Evolutionary conservation across 371 early-diverging fungal species (phyloP).

Genomic region (Apophysomyces variabilis): DNA sequence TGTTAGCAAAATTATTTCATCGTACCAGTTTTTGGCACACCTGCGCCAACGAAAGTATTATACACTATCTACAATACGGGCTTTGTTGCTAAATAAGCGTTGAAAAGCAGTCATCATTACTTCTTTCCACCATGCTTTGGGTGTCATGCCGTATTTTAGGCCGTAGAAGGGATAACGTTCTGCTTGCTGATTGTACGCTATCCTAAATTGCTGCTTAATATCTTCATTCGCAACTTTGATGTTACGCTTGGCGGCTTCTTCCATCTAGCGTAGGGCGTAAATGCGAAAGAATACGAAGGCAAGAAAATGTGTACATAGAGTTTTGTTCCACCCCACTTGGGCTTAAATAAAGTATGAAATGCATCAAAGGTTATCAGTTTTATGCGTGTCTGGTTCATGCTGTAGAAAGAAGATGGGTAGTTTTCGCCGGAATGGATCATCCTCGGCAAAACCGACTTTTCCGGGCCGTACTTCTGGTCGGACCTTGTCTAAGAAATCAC

Average conservation of each 20-base stretch:
- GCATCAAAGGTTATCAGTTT: constrained; percentile 51
- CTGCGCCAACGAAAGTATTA: constrained; percentile 40
- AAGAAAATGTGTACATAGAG: constrained; percentile 28
- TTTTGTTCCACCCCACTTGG: constrained; percentile 34
- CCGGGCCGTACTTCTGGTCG: not conserved
- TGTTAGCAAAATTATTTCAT: not conserved
- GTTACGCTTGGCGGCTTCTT: constrained; percentile 43
- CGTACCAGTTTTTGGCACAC: constrained; percentile 37
- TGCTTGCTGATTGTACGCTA: constrained; percentile 37
- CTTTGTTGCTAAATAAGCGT: not conserved
- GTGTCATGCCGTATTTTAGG: constrained; percentile 34
- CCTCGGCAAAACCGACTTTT: too few relatives aligned
- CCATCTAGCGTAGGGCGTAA: constrained; percentile 28
- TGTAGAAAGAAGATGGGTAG: not conserved
- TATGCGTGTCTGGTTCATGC: constrained; percentile 19
- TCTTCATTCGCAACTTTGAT: constrained; percentile 34
- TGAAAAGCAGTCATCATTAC: constrained; percentile 11
- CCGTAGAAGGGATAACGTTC: constrained; percentile 50
- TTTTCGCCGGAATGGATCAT: too few relatives aligned
- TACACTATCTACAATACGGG: constrained; percentile 32
- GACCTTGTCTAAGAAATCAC: not conserved
- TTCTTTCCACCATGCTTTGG: constrained; percentile 50
- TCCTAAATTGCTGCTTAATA: constrained; percentile 41
- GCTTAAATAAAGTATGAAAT: constrained; percentile 51
- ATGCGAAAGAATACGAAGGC: not conserved